phyloP scores from a whole-genome alignment of 2,329 filamentous ascomycete genomes.

The Alternaria hordeiaustralica region DNA sequence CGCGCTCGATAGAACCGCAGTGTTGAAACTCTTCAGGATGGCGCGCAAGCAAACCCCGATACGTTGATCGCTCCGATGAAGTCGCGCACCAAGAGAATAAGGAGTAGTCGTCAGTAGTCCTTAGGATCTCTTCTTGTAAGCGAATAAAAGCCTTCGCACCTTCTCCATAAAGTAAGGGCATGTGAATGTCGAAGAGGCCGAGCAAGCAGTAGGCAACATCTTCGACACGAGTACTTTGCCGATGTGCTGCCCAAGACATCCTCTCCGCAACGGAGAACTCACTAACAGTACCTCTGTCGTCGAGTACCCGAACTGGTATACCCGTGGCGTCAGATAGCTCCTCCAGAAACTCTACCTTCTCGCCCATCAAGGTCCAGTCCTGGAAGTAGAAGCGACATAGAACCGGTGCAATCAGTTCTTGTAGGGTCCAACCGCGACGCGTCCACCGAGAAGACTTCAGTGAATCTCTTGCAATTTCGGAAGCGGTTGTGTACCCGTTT shows the following conservation, averaged over 20 bases:
- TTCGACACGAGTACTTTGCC: constrained; percentile 36
- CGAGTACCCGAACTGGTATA: constrained; percentile 30
- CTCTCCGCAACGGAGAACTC: constrained; percentile 34
- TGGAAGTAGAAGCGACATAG: constrained; percentile 33
- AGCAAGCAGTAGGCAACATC: constrained; percentile 40
- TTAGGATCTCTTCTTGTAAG: constrained; percentile 38
- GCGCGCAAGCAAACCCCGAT: constrained; percentile 34
- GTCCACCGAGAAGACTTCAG: constrained; percentile 32
- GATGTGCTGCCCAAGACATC: constrained; percentile 38
- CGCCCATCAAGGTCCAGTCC: constrained; percentile 35
- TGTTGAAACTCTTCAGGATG: constrained; percentile 29
- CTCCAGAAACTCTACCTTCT: constrained; percentile 31
- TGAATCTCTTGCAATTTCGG: constrained; percentile 19
- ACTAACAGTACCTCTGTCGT: constrained; percentile 20
- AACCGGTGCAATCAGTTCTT: constrained; percentile 36
- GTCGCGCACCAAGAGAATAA: constrained; percentile 33
- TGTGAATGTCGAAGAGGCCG: constrained; percentile 42
- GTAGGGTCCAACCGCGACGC: constrained; percentile 39
- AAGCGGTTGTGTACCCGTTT: constrained; percentile 12
- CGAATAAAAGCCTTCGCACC: constrained; percentile 37
- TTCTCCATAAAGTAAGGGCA: constrained; percentile 40
- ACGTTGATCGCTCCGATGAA: constrained; percentile 20
- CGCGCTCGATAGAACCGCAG: constrained; percentile 29
- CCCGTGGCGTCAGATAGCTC: constrained; percentile 33
- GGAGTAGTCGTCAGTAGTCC: constrained; percentile 36